A percentile compares a stretch with the other conserved stretches of the same genome.
Evolutionary conservation across 2,329 filamentous ascomycete genomes (phyloP).

Genomic region (Mycogone perniciosa): DNA sequence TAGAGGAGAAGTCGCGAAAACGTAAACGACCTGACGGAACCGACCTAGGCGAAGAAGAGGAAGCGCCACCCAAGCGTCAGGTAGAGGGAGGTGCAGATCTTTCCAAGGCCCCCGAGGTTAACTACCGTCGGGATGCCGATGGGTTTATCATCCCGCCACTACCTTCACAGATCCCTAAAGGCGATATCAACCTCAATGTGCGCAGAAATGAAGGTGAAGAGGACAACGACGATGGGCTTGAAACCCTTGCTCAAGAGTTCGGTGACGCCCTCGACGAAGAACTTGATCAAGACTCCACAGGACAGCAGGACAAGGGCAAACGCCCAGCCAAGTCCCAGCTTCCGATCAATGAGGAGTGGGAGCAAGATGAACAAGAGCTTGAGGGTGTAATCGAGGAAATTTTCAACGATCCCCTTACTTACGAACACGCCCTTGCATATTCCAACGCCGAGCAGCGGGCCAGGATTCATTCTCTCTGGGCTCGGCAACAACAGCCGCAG

Average conservation of each 20-base stretch:
- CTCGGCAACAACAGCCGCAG: conserved; percentile 40
- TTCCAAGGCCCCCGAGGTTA: conserved; percentile 27
- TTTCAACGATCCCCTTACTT: conserved; percentile 55
- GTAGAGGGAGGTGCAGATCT: conserved; percentile 29
- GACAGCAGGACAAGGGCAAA: conserved; percentile 18
- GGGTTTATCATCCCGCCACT: conserved; percentile 59
- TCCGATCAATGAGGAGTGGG: conserved; percentile 57
- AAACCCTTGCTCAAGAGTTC: conserved; percentile 39
- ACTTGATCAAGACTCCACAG: conserved; percentile 15
- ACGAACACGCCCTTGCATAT: conserved; percentile 51
- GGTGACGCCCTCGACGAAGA: conserved; percentile 34
- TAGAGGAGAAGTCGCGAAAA: conserved; percentile 42
- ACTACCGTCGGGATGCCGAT: conserved; percentile 53
- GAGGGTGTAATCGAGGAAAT: conserved; percentile 66
- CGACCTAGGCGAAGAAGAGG: neutral
- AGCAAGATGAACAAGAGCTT: conserved; percentile 56
- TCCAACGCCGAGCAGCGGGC: conserved; percentile 52
- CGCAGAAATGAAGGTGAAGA: conserved; percentile 13
- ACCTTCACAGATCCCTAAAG: conserved; percentile 34
- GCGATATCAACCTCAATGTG: conserved; percentile 21
- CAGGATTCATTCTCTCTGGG: conserved; percentile 46
- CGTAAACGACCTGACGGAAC: conserved; percentile 31
- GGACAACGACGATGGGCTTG: conserved; percentile 27
- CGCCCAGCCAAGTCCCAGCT: conserved; percentile 36
- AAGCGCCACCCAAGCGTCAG: conserved; percentile 12